phyloP scores from a whole-genome alignment of 2,329 filamentous ascomycete genomes.

The Colletotrichum cereale region DNA sequence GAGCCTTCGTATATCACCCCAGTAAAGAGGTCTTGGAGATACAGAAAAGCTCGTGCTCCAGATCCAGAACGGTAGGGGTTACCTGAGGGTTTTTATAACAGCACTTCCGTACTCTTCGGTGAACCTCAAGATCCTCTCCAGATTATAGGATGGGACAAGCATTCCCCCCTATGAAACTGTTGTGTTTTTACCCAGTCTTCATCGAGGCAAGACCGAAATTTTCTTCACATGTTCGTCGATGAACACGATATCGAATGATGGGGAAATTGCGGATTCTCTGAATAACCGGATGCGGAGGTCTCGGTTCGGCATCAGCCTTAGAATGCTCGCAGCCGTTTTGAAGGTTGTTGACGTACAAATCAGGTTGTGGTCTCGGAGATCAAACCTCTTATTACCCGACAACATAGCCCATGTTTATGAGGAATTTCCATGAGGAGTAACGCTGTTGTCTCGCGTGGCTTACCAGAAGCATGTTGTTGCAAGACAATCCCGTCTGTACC shows the following conservation, averaged over 20 bases:
- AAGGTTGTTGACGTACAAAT: background rate
- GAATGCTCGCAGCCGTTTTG: constrained; percentile 14
- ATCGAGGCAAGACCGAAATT: background rate
- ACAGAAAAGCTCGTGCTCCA: background rate
- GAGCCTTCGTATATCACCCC: background rate
- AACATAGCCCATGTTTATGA: background rate
- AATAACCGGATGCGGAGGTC: constrained; percentile 6
- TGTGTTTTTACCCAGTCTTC: background rate
- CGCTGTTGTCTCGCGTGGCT: background rate
- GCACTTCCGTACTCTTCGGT: too few species aligned
- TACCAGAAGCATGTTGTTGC: background rate
- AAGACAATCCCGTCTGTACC: background rate
- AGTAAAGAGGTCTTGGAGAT: background rate
- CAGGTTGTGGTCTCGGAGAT: background rate
- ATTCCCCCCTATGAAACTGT: background rate
- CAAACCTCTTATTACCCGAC: background rate
- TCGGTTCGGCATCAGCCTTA: background rate
- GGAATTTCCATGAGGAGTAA: background rate
- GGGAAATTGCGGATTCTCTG: background rate
- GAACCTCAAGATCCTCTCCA: background rate
- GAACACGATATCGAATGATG: too few species aligned
- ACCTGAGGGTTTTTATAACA: background rate
- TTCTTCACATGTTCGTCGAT: constrained; percentile 2
- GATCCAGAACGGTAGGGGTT: background rate
- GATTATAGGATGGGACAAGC: background rate